Conservation (phyloP, 148 eudicot genomes). For the Cornus kousa region DNA sequence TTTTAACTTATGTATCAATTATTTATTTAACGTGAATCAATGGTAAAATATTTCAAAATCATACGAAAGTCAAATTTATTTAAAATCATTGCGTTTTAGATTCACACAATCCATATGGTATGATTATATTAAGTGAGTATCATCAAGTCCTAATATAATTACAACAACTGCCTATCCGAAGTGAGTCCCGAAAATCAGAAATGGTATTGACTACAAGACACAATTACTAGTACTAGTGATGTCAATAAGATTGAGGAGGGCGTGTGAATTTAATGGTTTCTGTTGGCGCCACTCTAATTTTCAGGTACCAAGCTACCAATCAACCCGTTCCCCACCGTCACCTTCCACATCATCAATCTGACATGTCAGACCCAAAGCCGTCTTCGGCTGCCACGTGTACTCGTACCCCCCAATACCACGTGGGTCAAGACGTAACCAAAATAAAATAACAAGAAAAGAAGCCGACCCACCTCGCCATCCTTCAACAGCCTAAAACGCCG, state of each 20-base stretch:
- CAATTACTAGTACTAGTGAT: too few relatives aligned
- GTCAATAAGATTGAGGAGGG: not conserved
- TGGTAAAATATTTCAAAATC: too few relatives aligned
- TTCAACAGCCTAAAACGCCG: slow-evolving; percentile 8
- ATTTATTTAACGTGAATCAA: too few relatives aligned
- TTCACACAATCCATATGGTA: too few relatives aligned
- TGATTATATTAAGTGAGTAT: too few relatives aligned
- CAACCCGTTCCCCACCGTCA: slow-evolving; percentile 14
- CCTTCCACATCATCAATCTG: slow-evolving; percentile 26
- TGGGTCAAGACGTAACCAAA: slow-evolving; percentile 24
- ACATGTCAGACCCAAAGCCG: slow-evolving; percentile 20
- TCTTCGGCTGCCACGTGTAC: slow-evolving; percentile 24
- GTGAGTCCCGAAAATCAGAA: too few relatives aligned
- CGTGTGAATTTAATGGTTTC: not conserved
- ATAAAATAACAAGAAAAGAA: not conserved
- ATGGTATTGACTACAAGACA: too few relatives aligned
- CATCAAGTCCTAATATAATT: too few relatives aligned
- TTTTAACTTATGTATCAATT: too few relatives aligned
- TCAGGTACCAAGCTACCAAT: slow-evolving; percentile 18
- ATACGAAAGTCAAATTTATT: too few relatives aligned
- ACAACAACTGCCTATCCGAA: too few relatives aligned
- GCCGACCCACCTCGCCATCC: slow-evolving; percentile 21
- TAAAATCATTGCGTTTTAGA: too few relatives aligned
- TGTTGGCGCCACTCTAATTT: slow-evolving; percentile 3
- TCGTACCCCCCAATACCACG: slow-evolving; percentile 23